phyloP scores from a whole-genome alignment of 495 filamentous ascomycete species.

The Penicillium robsamsonii region DNA sequence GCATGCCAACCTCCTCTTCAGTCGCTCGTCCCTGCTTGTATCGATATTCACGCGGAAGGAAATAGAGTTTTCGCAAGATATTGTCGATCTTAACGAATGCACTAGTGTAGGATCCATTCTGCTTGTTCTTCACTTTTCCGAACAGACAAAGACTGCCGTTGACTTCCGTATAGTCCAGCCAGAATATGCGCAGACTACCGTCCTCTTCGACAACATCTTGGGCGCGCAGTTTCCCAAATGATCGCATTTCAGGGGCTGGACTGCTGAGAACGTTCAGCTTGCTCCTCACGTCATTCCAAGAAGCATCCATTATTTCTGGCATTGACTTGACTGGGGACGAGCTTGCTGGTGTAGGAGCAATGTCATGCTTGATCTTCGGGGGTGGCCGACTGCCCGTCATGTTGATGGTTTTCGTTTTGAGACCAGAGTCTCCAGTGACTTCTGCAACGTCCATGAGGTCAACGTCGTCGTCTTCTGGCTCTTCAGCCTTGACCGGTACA shows the following conservation, averaged over 20 bases:
- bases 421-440: conserved; percentile 60
- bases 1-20: conserved; percentile 80
- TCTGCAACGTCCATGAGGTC: conserved; percentile 85
- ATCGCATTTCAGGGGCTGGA: conserved; percentile 58
- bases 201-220: conserved; percentile 85
- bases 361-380: conserved; percentile 68
- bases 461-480: conserved; percentile 70
- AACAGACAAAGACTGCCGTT: conserved; percentile 91
- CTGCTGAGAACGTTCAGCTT: conserved; percentile 82
- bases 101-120: conserved; percentile 72
- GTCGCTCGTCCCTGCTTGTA: conserved; percentile 65
- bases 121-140: conserved; percentile 93
- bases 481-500: conserved; percentile 57
- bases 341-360: conserved; percentile 64
- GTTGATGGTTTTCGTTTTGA: conserved; percentile 71
- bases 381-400: conserved; percentile 78
- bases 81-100: conserved; percentile 97
- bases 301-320: conserved; percentile 67
- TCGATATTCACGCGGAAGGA: conserved; percentile 76
- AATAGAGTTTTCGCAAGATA: conserved; percentile 87
- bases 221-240: conserved; percentile 74
- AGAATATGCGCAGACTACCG: conserved; percentile 90
- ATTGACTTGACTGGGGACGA: conserved; percentile 70
- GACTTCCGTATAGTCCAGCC: conserved; percentile 93
- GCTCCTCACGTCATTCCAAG: conserved; percentile 85